Base-by-base conservation (phyloP, 208 protist genomes). In the Leptomonas pyrrhocoris region DNA sequence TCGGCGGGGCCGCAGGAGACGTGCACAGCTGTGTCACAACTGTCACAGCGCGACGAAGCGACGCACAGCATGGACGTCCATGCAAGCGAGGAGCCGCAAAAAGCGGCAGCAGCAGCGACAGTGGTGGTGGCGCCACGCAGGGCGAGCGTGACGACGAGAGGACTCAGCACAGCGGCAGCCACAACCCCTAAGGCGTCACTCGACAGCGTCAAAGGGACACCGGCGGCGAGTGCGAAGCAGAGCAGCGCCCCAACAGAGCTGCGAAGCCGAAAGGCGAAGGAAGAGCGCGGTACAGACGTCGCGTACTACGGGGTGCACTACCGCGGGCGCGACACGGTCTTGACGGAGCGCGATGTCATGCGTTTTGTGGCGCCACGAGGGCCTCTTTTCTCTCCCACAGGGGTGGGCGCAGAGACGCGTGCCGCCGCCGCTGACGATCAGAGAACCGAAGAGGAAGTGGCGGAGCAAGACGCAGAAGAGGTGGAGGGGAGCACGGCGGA, bases 261-360 rank as follows among this genome's bases (percentile, higher is more conserved):
- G 16, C 7, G 16, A 21, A n/a, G 16, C 2, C 2, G 43, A 48
- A 48, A 19, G 11, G 16, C 4, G 43, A n/a, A 21, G 43, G 16
- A n/a, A 48, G 43, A 3, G 43, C 43, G 16, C 43, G 16, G 16
- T 12, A 12, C 16, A 6, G 43, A 16, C 15, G 40, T 19, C 23
- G 18, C 21, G 5, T 73, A 79, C 67, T 79, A 70, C 54, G 74
- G 74, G n/a, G 28, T 66, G 0, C 40, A 66, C 51, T 79, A 79
- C 74, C 12, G 43, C 16, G 56, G 21, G n/a, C 45, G 43, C 38
- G 74, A 79, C 27, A 9, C 54, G 1, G 28, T 51, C n/a, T 40
- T 60, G 48, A 53, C 28, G 16, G 28, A 25, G 19, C 38, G 23
- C 25, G 68, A 48, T 15, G 38, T 64, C n/a, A 1, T 3, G 34